Conservation (phyloP, 441 rosid species). For the Populus hybrid region DNA sequence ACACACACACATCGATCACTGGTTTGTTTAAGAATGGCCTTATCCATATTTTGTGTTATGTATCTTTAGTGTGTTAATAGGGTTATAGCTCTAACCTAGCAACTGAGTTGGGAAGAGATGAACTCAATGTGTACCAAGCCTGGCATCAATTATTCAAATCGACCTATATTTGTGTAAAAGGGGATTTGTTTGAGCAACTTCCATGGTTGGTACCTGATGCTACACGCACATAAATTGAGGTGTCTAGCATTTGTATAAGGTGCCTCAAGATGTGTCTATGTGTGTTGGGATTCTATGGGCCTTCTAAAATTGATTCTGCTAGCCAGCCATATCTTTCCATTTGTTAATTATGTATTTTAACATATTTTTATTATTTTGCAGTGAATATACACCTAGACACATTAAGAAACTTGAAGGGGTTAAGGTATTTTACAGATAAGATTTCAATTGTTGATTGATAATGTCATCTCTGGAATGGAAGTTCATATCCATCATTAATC, state of each 20-base stretch:
- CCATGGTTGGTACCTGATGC: neutral
- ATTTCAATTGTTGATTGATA: conserved; percentile 17
- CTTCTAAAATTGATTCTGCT: neutral
- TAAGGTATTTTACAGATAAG: conserved; percentile 47
- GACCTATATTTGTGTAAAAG: neutral
- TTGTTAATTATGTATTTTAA: conserved; percentile 6
- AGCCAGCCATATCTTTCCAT: neutral
- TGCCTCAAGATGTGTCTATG: neutral
- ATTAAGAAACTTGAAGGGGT: conserved; percentile 79
- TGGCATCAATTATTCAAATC: neutral
- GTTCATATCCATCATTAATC: conserved; percentile 12
- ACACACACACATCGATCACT: neutral
- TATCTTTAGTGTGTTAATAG: neutral
- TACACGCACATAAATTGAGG: neutral
- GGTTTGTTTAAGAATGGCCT: neutral
- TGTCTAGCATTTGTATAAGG: neutral
- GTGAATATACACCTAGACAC: conserved; percentile 91
- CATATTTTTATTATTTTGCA: conserved; percentile 32
- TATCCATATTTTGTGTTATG: neutral
- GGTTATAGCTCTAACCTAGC: neutral
- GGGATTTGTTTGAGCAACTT: conserved; percentile 3
- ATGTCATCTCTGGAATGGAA: conserved; percentile 11
- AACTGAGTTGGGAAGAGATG: neutral
- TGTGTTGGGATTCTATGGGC: neutral
- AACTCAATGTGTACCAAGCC: neutral